Base-by-base conservation (phyloP, 805 yeast genomes). In the Suhomyces emberorum region DNA sequence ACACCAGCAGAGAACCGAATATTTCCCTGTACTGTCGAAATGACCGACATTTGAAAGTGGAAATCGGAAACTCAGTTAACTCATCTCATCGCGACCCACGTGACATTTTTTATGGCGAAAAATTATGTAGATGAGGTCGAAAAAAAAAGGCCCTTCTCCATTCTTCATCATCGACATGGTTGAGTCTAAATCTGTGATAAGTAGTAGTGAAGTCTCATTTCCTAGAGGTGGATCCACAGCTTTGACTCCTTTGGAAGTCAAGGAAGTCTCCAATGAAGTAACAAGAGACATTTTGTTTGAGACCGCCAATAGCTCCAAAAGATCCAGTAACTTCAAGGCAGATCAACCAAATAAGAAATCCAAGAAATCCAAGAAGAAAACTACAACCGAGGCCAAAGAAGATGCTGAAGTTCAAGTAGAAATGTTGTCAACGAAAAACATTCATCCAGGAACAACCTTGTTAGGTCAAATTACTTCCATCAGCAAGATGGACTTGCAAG, bases 191-290 rank as follows among this genome's bases (percentile, higher is more conserved):
- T 56, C 66, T 27, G 54, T 56, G 28, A 52, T 66, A 34, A 59
- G 60, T 37, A 65, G 64, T 48, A 65, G 59, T 41, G 86, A 81
- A 39, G 65, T 72, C 28, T 70, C 83, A 9, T 93, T 93, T 57
- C 98, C 98, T 34, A 84, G 99, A 78, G 98, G 98, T 50, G 98
- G 98, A 34, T 79, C 83, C 9, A 76, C 91, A 18, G 86, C 79
- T 17, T 73, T 93, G 53, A 77, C 95, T 3, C 88, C 98, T 5
- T 66, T 93, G 47, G 99, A 93, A 63, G 79, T 88, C 47, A 88
- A 88, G 58, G 93, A 88, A 55, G 91, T 91, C 34, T 82, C 95
- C 27, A 88, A 88, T 56, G 95, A 91, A 61, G 99, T 91, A 32
- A 81, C 89, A 15, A 77, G 76, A 44, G 98, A 93, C 63, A 93